These are phyloP conservation scores for Alternaria angustiovoidea DNA, from an alignment of 2,329 filamentous ascomycete species.

Conservation along the genomic window DNA sequence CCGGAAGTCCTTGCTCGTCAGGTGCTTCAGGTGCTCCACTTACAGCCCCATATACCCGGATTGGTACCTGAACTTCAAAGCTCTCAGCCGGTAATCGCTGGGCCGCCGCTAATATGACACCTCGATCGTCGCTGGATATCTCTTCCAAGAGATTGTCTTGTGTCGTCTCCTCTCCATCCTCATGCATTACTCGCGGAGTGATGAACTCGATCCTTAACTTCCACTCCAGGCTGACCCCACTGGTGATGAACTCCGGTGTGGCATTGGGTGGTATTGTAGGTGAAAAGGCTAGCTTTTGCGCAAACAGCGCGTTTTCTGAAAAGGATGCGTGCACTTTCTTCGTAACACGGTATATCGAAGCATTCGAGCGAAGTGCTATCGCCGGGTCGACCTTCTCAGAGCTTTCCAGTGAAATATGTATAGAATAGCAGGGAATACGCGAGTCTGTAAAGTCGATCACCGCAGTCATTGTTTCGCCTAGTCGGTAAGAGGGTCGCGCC, in stretches of 20 bases:
- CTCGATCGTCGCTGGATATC: slow-evolving; percentile 79
- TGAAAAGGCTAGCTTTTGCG: slow-evolving; percentile 78
- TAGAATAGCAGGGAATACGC: slow-evolving; percentile 82
- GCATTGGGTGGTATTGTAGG: slow-evolving; percentile 83
- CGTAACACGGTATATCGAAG: slow-evolving; percentile 86
- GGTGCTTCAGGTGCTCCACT: slow-evolving; percentile 49
- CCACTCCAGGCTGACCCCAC: slow-evolving; percentile 87
- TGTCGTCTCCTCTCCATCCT: slow-evolving; percentile 39
- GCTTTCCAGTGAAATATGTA: slow-evolving; percentile 85
- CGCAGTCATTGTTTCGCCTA: slow-evolving; percentile 86
- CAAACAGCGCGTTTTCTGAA: slow-evolving; percentile 84
- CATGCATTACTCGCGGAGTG: slow-evolving; percentile 66
- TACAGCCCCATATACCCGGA: slow-evolving; percentile 76
- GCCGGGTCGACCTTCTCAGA: slow-evolving; percentile 81
- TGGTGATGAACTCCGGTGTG: slow-evolving; percentile 92
- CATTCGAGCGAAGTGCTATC: slow-evolving; percentile 82
- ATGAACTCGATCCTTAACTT: slow-evolving; percentile 92
- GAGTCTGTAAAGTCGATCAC: slow-evolving; percentile 83
- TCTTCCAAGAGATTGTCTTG: slow-evolving; percentile 72
- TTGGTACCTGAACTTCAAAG: slow-evolving; percentile 86
- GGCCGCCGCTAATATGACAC: slow-evolving; percentile 77
- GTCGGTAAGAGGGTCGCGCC: slow-evolving; percentile 83
- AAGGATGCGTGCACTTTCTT: slow-evolving; percentile 79
- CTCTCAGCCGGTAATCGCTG: slow-evolving; percentile 85
- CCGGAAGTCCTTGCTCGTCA: slow-evolving; percentile 44